These are phyloP conservation scores for Leccinum imitatum DNA, from an alignment of 768 basidiomycete species.

Conservation along the genomic window DNA sequence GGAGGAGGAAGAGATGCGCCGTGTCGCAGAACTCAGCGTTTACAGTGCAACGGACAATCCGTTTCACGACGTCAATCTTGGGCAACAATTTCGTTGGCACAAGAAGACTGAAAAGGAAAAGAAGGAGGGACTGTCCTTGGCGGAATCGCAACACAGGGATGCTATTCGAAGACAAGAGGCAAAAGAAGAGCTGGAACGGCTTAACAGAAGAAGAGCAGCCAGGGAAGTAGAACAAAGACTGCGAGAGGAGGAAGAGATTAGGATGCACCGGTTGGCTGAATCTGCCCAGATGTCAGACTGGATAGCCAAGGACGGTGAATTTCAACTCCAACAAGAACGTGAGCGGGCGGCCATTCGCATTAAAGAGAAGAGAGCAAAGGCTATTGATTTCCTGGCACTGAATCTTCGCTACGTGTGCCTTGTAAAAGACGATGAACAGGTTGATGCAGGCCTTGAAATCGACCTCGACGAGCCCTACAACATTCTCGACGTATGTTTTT, in stretches of 20 bases:
- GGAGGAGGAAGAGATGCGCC: slow-evolving; percentile 88
- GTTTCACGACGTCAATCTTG: slow-evolving; percentile 96
- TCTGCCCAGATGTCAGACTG: slow-evolving; percentile 98
- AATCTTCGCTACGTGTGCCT: slow-evolving; percentile 92
- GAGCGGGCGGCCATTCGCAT: slow-evolving; percentile 90
- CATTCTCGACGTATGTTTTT: slow-evolving; percentile 80
- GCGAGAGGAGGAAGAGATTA: slow-evolving; percentile 89
- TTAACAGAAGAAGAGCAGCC: slow-evolving; percentile 89
- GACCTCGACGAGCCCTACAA: slow-evolving; percentile 98
- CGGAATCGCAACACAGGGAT: slow-evolving; percentile 80
- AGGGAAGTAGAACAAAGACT: slow-evolving; percentile 86
- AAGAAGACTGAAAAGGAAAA: slow-evolving; percentile 97
- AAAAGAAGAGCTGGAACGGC: slow-evolving; percentile 89
- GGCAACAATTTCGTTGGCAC: slow-evolving; percentile 97
- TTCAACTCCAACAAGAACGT: slow-evolving; percentile 93
- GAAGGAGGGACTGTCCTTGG: slow-evolving; percentile 77
- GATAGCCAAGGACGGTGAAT: slow-evolving; percentile 95
- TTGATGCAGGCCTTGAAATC: slow-evolving; percentile 91
- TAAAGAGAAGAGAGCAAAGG: slow-evolving; percentile 95
- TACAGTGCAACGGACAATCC: slow-evolving; percentile 98
- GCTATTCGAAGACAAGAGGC: slow-evolving; percentile 82
- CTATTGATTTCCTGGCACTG: slow-evolving; percentile 96
- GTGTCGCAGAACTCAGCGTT: slow-evolving; percentile 91
- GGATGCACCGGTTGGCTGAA: slow-evolving; percentile 87
- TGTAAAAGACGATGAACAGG: slow-evolving; percentile 69